phyloP scores from a whole-genome alignment of 352 stramenopile genomes.

The Achlya hypogyna region DNA sequence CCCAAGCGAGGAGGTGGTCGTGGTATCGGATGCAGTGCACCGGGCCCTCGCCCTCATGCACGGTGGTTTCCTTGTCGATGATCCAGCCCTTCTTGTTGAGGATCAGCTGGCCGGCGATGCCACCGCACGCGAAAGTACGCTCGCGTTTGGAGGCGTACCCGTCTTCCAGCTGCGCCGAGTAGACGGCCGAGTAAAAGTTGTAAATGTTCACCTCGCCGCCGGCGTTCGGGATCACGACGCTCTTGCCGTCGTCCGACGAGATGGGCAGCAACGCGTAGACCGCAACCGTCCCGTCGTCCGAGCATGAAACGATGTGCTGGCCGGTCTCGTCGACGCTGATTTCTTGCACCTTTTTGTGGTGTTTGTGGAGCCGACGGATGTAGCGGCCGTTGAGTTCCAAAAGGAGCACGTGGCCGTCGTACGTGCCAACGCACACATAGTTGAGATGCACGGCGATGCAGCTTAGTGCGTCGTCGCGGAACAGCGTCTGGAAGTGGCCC shows the following conservation, averaged over 20 bases:
- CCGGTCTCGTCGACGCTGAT: constrained; percentile 79
- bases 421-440: constrained; percentile 66
- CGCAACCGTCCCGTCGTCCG: constrained; percentile 73
- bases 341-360: constrained; percentile 84
- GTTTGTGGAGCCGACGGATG: constrained; percentile 71
- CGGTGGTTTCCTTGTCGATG: constrained; percentile 77
- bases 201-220: constrained; percentile 83
- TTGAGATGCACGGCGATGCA: constrained; percentile 76
- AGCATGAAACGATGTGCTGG: constrained; percentile 77
- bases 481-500: constrained; percentile 75
- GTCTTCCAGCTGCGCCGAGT: constrained; percentile 71
- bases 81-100: constrained; percentile 84
- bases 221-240: constrained; percentile 49
- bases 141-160: constrained; percentile 71
- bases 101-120: constrained; percentile 68
- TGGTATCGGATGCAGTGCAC: constrained; percentile 79
- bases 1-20: constrained; percentile 66
- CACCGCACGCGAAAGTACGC: constrained; percentile 70
- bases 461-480: constrained; percentile 79
- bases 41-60: constrained; percentile 74
- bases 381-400: constrained; percentile 67
- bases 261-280: constrained; percentile 63
- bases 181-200: constrained; percentile 81
- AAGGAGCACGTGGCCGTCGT: constrained; percentile 70
- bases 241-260: constrained; percentile 21